phyloP scores from a whole-genome alignment of 345 rosid genomes.

The Citrus glauca region DNA sequence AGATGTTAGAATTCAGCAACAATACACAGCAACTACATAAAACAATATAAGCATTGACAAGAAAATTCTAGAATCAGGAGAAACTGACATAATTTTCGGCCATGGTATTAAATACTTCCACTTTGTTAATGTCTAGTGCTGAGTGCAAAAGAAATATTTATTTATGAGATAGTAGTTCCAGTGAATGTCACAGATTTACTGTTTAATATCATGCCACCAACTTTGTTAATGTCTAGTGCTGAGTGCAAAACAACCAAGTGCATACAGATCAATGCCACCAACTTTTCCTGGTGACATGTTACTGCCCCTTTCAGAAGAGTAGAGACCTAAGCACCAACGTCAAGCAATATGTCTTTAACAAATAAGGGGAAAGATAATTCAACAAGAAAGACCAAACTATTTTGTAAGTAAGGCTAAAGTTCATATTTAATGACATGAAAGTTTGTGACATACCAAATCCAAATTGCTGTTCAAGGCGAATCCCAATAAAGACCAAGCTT shows the following conservation, averaged over 20 bases:
- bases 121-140: background rate
- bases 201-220: background rate
- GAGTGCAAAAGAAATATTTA: background rate
- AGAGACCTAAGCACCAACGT: background rate
- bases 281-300: background rate
- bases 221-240: too few species aligned
- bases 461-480: conserved; percentile 92
- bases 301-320: background rate
- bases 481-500: conserved; percentile 80
- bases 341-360: background rate
- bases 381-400: background rate
- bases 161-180: too few species aligned
- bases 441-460: conserved; percentile 62
- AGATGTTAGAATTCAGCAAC: background rate
- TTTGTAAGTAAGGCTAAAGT: background rate
- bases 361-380: background rate
- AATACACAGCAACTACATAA: background rate
- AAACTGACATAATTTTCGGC: background rate
- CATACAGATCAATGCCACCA: background rate
- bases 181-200: background rate
- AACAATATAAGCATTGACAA: background rate
- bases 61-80: background rate
- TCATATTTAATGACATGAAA: background rate
- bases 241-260: background rate
- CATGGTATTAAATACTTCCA: background rate